Evolutionary conservation across 2,329 filamentous ascomycete species (phyloP).

Genomic region (Trichoderma koningiopsis): DNA sequence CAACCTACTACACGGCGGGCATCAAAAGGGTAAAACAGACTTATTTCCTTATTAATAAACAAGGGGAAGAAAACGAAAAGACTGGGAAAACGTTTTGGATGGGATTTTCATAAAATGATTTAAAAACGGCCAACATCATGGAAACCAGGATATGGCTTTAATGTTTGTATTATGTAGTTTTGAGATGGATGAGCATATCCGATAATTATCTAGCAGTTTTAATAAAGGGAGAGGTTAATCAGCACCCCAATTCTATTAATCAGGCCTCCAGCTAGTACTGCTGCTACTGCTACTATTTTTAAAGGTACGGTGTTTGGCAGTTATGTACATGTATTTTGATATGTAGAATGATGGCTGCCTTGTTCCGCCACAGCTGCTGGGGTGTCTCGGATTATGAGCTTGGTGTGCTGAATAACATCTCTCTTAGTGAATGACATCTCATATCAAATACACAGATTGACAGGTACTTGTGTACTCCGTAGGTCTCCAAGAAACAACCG

Average conservation of each 20-base stretch:
- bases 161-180: slow-evolving; percentile 17
- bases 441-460: not conserved
- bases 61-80: not conserved
- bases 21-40: not conserved
- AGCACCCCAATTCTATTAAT: no score
- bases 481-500: not conserved
- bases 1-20: not conserved
- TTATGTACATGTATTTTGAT: no score
- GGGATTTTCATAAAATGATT: slow-evolving; percentile 3
- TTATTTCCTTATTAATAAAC: not conserved
- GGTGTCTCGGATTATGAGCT: no score
- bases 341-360: no score
- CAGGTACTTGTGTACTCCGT: not conserved
- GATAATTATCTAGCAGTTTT: not conserved
- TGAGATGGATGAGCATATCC: not conserved
- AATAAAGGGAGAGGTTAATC: not conserved
- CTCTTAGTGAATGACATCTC: not conserved
- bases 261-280: no score
- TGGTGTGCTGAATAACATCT: no score
- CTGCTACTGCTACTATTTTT: no score
- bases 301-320: no score
- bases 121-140: not conserved
- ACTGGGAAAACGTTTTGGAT: not conserved
- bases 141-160: not conserved
- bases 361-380: no score